phyloP scores from a whole-genome alignment of 345 rosid species.

The Citrus cavaleriei region DNA sequence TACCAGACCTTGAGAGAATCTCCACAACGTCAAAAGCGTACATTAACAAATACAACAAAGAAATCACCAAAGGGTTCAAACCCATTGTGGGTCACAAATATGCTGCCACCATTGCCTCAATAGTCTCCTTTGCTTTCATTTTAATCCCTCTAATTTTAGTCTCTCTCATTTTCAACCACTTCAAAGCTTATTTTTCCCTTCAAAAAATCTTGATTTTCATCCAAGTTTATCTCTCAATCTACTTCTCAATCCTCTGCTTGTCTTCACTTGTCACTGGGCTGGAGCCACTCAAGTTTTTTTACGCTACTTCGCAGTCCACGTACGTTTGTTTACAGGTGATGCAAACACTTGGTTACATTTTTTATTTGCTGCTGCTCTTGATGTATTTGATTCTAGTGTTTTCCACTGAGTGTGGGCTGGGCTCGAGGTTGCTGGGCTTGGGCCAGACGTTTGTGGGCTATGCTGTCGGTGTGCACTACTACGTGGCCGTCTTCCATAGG shows the following conservation, averaged over 20 bases:
- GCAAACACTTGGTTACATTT: constrained; percentile 71
- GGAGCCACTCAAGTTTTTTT: constrained; percentile 82
- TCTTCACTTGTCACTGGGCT: constrained; percentile 72
- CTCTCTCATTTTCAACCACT: constrained; percentile 63
- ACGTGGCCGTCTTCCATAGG: constrained; percentile 86
- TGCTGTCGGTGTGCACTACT: constrained; percentile 82
- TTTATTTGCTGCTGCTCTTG: constrained; percentile 71
- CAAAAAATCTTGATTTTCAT: constrained; percentile 76
- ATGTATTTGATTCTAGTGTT: constrained; percentile 77
- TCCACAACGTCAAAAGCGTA: constrained; percentile 72
- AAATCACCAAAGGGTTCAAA: constrained; percentile 76
- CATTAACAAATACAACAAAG: constrained; percentile 71
- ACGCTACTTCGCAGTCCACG: constrained; percentile 68
- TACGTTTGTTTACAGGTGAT: constrained; percentile 71
- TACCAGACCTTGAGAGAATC: constrained; percentile 84
- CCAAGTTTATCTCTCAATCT: constrained; percentile 90
- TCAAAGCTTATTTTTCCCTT: constrained; percentile 87
- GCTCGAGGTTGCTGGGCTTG: constrained; percentile 58
- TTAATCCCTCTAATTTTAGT: constrained; percentile 74
- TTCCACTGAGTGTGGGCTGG: constrained; percentile 62
- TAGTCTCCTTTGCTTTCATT: constrained; percentile 63
- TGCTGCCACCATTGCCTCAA: constrained; percentile 67
- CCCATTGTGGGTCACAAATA: constrained; percentile 74
- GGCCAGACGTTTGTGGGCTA: constrained; percentile 71
- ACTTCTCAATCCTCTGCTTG: constrained; percentile 80